Conservation (phyloP, 2,329 filamentous ascomycete species). For the Periconia digitata region DNA sequence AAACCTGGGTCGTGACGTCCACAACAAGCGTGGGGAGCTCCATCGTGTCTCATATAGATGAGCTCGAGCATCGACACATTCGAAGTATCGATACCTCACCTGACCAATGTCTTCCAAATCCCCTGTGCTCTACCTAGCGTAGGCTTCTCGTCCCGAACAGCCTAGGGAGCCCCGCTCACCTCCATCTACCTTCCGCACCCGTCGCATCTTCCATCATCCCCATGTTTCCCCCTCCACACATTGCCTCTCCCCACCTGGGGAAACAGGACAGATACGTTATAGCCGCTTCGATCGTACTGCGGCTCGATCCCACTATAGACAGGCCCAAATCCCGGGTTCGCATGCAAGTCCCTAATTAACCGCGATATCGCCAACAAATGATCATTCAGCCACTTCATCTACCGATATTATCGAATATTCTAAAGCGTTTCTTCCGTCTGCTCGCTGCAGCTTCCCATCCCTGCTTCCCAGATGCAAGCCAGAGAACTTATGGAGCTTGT, state of each 20-base stretch:
- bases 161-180: slow-evolving; percentile 1
- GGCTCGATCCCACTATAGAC: neutral
- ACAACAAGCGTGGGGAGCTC: too few species aligned
- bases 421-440: slow-evolving; percentile 10
- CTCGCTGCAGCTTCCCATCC: slow-evolving; percentile 1
- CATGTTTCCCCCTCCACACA: neutral
- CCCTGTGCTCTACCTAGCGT: neutral
- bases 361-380: slow-evolving; percentile 18
- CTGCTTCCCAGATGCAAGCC: slow-evolving; percentile 2
- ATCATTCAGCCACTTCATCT: slow-evolving; percentile 10
- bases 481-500: neutral
- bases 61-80: neutral
- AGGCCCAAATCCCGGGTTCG: slow-evolving; percentile 11
- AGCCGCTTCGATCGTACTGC: neutral
- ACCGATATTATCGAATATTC: slow-evolving; percentile 10
- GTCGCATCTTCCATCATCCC: neutral
- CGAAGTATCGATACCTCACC: too few species aligned
- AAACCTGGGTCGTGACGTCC: too few species aligned
- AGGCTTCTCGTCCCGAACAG: slow-evolving; percentile 7
- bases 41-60: neutral
- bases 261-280: neutral
- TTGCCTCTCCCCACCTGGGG: neutral
- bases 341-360: slow-evolving; percentile 10
- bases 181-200: neutral
- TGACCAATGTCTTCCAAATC: too few species aligned